These are phyloP conservation scores for Neophaeococcomyces mojaviensis DNA, from an alignment of 2,329 filamentous ascomycete species.

Conservation along the genomic window DNA sequence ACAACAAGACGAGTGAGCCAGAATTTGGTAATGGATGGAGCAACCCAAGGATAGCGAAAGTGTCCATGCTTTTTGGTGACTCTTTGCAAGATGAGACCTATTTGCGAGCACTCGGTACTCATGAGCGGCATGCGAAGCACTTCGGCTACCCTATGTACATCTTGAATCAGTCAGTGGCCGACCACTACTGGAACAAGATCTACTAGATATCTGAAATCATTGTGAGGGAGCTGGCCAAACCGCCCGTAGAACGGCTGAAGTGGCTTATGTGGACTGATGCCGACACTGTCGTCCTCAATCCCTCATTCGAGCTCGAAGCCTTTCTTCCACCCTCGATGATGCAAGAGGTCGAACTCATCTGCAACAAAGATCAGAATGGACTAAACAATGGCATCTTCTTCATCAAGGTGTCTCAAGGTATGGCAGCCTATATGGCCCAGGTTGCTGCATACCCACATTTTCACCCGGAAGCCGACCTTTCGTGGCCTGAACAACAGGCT, in stretches of 20 bases:
- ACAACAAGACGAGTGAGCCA: no score
- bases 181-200: slow-evolving; percentile 17
- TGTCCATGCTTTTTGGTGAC: no score
- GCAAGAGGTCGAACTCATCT: slow-evolving; percentile 23
- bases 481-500: no score
- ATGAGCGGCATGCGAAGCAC: not conserved
- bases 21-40: no score
- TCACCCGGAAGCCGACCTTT: no score
- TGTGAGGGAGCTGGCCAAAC: slow-evolving; percentile 29
- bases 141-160: not conserved
- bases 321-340: slow-evolving; percentile 27
- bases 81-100: not conserved
- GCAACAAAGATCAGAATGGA: slow-evolving; percentile 28
- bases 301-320: slow-evolving; percentile 26
- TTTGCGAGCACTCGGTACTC: not conserved
- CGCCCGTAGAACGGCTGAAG: slow-evolving; percentile 26
- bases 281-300: slow-evolving; percentile 30
- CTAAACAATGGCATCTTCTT: slow-evolving; percentile 31
- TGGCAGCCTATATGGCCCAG: no score
- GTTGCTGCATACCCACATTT: no score
- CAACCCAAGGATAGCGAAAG: no score
- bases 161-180: not conserved
- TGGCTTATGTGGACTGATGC: slow-evolving; percentile 32
- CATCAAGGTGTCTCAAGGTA: no score
- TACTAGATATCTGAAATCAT: slow-evolving; percentile 24